Evolutionary conservation across 495 filamentous ascomycete species (phyloP).

Genomic region (Aspergillus steynii): DNA sequence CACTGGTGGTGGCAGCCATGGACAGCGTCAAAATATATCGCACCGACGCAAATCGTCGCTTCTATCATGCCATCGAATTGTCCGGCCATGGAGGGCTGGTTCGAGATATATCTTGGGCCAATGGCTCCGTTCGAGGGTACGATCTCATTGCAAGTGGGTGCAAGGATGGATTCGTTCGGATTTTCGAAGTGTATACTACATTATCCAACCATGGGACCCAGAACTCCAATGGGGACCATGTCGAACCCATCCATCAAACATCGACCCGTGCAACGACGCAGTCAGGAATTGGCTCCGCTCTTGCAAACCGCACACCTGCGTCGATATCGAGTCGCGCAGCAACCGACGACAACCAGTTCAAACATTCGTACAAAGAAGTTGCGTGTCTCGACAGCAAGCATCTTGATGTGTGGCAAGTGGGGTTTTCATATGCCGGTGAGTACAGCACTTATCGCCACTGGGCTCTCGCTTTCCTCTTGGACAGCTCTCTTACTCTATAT

Average conservation of each 20-base stretch:
- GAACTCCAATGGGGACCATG: constrained; percentile 28
- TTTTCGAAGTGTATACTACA: constrained; percentile 74
- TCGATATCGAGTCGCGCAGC: constrained; percentile 35
- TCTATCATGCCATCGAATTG: constrained; percentile 79
- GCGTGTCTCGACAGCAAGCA: constrained; percentile 51
- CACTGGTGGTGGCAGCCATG: constrained; percentile 81
- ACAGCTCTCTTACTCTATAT: background rate
- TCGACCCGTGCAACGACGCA: constrained; percentile 41
- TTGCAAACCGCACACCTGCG: constrained; percentile 43
- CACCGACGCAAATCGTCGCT: constrained; percentile 63
- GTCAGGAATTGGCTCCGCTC: constrained; percentile 52
- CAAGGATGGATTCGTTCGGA: constrained; percentile 83
- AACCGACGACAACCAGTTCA: constrained; percentile 38
- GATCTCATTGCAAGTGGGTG: constrained; percentile 91
- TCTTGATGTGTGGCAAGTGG: constrained; percentile 52
- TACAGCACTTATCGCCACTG: constrained; percentile 1
- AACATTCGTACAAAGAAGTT: constrained; percentile 47
- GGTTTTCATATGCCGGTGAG: constrained; percentile 49
- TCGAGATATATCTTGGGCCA: constrained; percentile 91
- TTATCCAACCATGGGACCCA: constrained; percentile 30
- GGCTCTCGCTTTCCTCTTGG: too few relatives aligned
- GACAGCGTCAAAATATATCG: constrained; percentile 77
- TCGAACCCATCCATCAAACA: constrained; percentile 26
- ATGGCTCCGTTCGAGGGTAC: constrained; percentile 79
- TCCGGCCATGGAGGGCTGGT: constrained; percentile 70